Conservation (phyloP, 163 green algal genomes). For the Coccomyxa subellipsoidea region DNA sequence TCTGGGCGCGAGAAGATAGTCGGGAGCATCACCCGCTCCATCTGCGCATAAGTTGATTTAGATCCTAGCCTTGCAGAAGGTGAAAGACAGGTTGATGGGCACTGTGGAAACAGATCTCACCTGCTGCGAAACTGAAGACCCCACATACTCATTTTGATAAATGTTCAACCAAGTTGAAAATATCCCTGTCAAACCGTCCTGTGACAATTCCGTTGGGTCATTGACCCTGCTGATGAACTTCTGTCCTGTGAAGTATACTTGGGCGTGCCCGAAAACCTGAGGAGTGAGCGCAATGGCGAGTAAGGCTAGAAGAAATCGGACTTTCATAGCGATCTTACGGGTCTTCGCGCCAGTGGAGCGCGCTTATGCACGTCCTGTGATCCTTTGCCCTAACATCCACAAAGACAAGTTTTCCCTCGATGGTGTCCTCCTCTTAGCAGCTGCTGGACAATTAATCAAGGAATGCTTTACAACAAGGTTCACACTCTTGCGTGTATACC, state of each 20-base stretch:
- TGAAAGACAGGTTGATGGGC: not conserved
- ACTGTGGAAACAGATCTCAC: not conserved
- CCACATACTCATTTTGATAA: not conserved
- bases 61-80: not conserved
- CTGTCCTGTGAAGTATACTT: not conserved
- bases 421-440: too few species aligned
- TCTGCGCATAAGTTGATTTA: not conserved
- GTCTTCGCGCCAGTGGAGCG: not conserved
- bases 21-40: not conserved
- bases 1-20: not conserved
- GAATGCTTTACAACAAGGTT: too few species aligned
- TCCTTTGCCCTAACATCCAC: not conserved
- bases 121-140: not conserved
- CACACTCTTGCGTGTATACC: too few species aligned
- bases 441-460: too few species aligned
- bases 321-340: not conserved
- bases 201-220: not conserved
- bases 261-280: not conserved
- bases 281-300: not conserved
- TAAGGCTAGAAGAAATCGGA: not conserved
- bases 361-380: not conserved
- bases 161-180: not conserved
- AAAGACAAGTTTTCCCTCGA: not conserved
- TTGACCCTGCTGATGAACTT: not conserved
- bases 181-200: not conserved